Percentiles rank a stretch among this genome's conserved stretches.
Evolutionary conservation across 1,139 yeast genomes (phyloP).

Genomic region (Lodderomyces pseudojiufengensis): DNA sequence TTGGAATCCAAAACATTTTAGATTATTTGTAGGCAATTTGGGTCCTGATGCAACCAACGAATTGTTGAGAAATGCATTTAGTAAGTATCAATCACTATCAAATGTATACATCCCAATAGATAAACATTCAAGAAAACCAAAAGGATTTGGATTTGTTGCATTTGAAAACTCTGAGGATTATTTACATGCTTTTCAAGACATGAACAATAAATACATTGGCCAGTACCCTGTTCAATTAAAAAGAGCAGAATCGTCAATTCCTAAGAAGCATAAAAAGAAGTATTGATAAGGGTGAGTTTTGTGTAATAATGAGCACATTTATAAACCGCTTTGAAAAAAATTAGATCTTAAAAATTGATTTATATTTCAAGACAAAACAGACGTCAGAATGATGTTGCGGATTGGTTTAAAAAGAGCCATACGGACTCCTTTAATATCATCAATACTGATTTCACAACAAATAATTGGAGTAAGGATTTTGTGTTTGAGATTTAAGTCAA

Average conservation of each 20-base stretch:
- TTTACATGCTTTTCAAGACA: slow-evolving; percentile 64
- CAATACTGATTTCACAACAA: too few species aligned
- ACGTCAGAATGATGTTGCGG: too few species aligned
- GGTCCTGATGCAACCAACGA: slow-evolving; percentile 66
- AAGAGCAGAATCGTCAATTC: slow-evolving; percentile 55
- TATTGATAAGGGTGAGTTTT: slow-evolving; percentile 1
- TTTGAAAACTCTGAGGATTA: slow-evolving; percentile 62
- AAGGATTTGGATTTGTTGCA: slow-evolving; percentile 72
- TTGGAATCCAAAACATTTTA: slow-evolving; percentile 67
- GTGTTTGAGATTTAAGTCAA: slow-evolving; percentile 21
- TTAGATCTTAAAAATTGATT: too few species aligned
- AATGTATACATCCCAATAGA: slow-evolving; percentile 57
- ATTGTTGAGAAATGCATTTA: slow-evolving; percentile 49
- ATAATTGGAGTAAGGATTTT: too few species aligned
- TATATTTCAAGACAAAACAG: too few species aligned
- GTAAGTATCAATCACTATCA: slow-evolving; percentile 45
- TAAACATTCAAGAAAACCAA: slow-evolving; percentile 38
- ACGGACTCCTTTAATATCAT: too few species aligned
- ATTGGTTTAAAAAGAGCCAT: too few species aligned
- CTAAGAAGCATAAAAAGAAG: slow-evolving; percentile 22
- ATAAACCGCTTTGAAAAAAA: too few species aligned
- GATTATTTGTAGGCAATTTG: slow-evolving; percentile 71
- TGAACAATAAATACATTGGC: slow-evolving; percentile 76
- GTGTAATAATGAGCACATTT: too few species aligned
- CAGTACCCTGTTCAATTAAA: slow-evolving; percentile 69